Evolutionary conservation across 805 yeast genomes (phyloP).

Genomic region (Grigorovia humatica): DNA sequence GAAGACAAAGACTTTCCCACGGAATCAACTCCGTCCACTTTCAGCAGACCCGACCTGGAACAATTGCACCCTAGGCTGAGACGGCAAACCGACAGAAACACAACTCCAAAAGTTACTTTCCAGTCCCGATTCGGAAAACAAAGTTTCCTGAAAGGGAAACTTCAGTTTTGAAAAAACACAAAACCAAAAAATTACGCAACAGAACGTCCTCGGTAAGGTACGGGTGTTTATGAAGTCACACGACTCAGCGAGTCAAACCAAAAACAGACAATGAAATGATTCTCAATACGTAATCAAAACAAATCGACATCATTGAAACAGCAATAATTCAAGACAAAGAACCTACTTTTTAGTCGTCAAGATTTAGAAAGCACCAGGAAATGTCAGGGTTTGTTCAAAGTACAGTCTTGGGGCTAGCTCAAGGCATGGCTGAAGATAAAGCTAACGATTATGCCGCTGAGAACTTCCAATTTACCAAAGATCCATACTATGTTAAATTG

Average conservation of each 20-base stretch:
- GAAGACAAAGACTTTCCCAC: too few species aligned
- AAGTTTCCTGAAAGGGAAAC: neutral
- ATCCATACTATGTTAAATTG: constrained; percentile 45
- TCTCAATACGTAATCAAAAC: too few species aligned
- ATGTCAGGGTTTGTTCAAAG: constrained; percentile 10
- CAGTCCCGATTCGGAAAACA: neutral
- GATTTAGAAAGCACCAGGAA: too few species aligned
- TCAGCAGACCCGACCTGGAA: too few species aligned
- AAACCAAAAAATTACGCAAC: neutral
- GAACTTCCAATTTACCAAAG: constrained; percentile 29
- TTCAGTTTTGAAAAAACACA: neutral
- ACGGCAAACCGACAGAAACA: too few species aligned
- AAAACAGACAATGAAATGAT: too few species aligned
- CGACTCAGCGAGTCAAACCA: too few species aligned
- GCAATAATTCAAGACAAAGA: neutral
- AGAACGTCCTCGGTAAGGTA: neutral
- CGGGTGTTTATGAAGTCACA: neutral
- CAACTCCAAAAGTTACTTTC: too few species aligned
- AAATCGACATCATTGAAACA: too few species aligned
- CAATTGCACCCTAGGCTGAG: too few species aligned
- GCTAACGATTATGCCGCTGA: constrained; percentile 20
- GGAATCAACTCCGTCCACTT: too few species aligned
- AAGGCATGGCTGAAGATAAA: constrained; percentile 10
- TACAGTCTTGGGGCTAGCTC: constrained; percentile 4
- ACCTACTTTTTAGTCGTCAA: neutral